Conservation (phyloP, 2,329 filamentous ascomycete genomes). For the Penicillium sp. region DNA sequence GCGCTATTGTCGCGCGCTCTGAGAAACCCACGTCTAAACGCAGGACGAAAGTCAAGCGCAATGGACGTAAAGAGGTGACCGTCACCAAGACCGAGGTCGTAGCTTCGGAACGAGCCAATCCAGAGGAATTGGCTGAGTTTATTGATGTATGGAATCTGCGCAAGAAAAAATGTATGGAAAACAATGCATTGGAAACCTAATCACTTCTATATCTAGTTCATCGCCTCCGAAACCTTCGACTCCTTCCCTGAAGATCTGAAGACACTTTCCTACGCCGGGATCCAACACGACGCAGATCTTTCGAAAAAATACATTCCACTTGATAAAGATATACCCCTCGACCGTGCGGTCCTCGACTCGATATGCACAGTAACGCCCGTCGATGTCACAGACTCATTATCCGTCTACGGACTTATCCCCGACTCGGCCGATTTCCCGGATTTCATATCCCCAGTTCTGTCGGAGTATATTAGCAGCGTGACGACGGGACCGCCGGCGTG, state of each 20-base stretch:
- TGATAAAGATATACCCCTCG: slow-evolving; percentile 51
- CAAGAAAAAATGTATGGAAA: neutral
- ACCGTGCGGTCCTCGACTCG: slow-evolving; percentile 50
- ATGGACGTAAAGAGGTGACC: slow-evolving; percentile 11
- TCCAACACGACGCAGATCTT: slow-evolving; percentile 52
- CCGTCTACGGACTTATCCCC: slow-evolving; percentile 65
- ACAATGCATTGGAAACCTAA: neutral
- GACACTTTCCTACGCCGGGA: slow-evolving; percentile 60
- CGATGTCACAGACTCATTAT: slow-evolving; percentile 65
- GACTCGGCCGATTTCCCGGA: slow-evolving; percentile 45
- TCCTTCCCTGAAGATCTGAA: slow-evolving; percentile 63
- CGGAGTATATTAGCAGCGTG: slow-evolving; percentile 60
- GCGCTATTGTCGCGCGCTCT: slow-evolving; percentile 65
- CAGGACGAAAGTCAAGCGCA: slow-evolving; percentile 20
- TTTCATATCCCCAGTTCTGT: slow-evolving; percentile 66
- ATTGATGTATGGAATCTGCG: slow-evolving; percentile 56
- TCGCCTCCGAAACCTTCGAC: slow-evolving; percentile 69
- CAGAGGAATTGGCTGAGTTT: slow-evolving; percentile 76
- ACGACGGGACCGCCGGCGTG: slow-evolving; percentile 66
- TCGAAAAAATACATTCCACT: slow-evolving; percentile 53
- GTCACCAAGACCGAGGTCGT: slow-evolving; percentile 6
- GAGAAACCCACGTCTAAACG: slow-evolving; percentile 45
- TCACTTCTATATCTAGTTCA: slow-evolving; percentile 52
- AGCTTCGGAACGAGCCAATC: slow-evolving; percentile 40
- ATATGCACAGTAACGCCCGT: slow-evolving; percentile 60